A percentile compares a stretch with the other conserved stretches of the same genome.
phyloP scores from a whole-genome alignment of 768 basidiomycete species.

The Tylopilus sp. region DNA sequence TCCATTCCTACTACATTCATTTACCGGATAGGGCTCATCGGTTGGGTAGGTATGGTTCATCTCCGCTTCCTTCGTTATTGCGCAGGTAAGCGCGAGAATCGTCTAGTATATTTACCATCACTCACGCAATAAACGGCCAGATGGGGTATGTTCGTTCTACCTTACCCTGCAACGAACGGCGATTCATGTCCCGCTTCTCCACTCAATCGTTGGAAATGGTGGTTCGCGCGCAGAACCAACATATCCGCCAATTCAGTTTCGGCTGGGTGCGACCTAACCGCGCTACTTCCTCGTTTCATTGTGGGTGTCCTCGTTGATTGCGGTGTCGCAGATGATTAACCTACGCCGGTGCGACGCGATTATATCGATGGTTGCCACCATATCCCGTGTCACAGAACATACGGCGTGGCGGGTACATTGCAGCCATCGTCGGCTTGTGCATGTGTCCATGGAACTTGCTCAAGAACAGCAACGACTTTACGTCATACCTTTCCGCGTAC shows the following conservation, averaged over 20 bases:
- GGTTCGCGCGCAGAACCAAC: constrained; percentile 46
- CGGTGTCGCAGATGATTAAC: background rate
- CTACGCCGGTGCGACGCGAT: background rate
- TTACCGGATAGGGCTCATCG: constrained; percentile 10
- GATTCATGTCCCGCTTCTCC: constrained; percentile 6
- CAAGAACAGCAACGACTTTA: constrained; percentile 70
- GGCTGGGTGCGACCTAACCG: constrained; percentile 80
- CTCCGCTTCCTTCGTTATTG: constrained; percentile 72
- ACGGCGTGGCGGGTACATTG: constrained; percentile 79
- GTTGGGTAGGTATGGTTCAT: constrained; percentile 70
- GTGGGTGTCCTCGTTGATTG: constrained; percentile 35
- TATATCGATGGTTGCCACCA: background rate
- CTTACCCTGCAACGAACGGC: constrained; percentile 11
- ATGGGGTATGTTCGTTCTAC: constrained; percentile 25
- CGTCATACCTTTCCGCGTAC: constrained; percentile 79
- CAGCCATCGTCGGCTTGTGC: constrained; percentile 71
- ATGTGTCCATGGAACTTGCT: constrained; percentile 79
- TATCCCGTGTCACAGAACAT: constrained; percentile 54
- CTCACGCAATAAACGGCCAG: constrained; percentile 12
- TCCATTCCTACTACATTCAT: background rate
- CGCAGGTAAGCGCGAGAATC: constrained; percentile 43
- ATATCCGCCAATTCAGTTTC: constrained; percentile 82
- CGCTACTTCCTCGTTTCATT: constrained; percentile 73
- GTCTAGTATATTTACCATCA: constrained; percentile 6
- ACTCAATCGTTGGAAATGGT: constrained; percentile 6